Conservation (phyloP, 305 asterid genomes). For the Rubia balearica region DNA sequence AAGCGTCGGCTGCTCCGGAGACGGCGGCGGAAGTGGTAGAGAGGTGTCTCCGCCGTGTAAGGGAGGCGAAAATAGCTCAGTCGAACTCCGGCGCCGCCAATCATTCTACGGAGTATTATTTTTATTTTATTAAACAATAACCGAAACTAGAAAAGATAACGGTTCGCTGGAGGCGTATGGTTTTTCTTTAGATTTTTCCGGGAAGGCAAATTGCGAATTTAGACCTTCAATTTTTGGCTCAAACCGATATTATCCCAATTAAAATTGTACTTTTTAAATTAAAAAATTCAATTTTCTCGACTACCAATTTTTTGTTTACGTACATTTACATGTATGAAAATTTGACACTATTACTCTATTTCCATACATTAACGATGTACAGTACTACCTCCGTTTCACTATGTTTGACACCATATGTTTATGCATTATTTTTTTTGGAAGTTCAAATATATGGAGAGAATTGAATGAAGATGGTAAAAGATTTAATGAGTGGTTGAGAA, state of each 20-base stretch:
- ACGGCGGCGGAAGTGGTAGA: conserved; percentile 22
- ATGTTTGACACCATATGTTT: too few relatives aligned
- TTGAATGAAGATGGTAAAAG: too few relatives aligned
- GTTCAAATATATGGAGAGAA: too few relatives aligned
- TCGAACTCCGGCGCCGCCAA: conserved; percentile 37
- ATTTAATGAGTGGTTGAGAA: too few relatives aligned
- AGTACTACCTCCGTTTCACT: too few relatives aligned
- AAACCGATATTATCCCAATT: not conserved
- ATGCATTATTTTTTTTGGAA: too few relatives aligned
- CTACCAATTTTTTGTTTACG: too few relatives aligned
- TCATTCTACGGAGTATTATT: conserved; percentile 19
- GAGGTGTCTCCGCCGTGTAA: conserved; percentile 30
- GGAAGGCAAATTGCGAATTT: not conserved
- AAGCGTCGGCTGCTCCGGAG: conserved; percentile 21
- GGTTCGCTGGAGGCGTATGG: not conserved
- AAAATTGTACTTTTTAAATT: too few relatives aligned
- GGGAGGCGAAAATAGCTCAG: conserved; percentile 45
- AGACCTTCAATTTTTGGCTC: not conserved
- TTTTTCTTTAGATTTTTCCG: not conserved
- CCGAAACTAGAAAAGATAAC: not conserved
- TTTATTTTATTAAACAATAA: not conserved
- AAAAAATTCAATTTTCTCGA: too few relatives aligned
- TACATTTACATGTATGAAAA: too few relatives aligned
- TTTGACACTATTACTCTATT: too few relatives aligned
- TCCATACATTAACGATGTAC: too few relatives aligned